phyloP scores from a whole-genome alignment of 108 stramenopile genomes.

The Seminavis robusta region DNA sequence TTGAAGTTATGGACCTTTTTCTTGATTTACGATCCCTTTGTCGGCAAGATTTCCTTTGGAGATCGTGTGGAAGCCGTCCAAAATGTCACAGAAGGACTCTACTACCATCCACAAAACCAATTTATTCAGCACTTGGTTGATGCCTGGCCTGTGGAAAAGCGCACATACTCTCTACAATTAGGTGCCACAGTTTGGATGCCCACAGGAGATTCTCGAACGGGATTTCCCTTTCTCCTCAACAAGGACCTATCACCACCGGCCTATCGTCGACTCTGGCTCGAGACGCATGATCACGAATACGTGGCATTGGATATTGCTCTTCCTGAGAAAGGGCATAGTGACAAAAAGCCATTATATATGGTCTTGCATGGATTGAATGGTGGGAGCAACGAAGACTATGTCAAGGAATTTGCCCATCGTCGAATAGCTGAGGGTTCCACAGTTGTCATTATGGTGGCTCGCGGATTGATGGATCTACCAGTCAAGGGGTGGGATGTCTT shows the following conservation, averaged over 20 bases:
- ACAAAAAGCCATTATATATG: slow-evolving; percentile 65
- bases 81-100: too few species aligned
- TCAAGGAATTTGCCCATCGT: slow-evolving; percentile 65
- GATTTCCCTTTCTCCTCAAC: slow-evolving; percentile 67
- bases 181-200: slow-evolving; percentile 67
- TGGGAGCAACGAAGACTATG: slow-evolving; percentile 75
- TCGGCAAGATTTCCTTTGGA: too few species aligned
- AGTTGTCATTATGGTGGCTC: slow-evolving; percentile 69
- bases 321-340: slow-evolving; percentile 42
- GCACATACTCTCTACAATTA: slow-evolving; percentile 34
- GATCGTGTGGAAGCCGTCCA: too few species aligned
- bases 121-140: slow-evolving; percentile 31
- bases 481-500: slow-evolving; percentile 67
- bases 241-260: slow-evolving; percentile 5
- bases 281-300: slow-evolving; percentile 49
- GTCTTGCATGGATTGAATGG: slow-evolving; percentile 89
- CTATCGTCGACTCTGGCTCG: background rate
- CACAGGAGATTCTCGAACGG: slow-evolving; percentile 74
- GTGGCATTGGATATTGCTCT: slow-evolving; percentile 77
- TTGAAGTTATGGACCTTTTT: too few species aligned
- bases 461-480: slow-evolving; percentile 81
- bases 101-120: slow-evolving; percentile 40
- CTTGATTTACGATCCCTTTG: too few species aligned
- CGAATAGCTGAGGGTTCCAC: slow-evolving; percentile 53
- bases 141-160: slow-evolving; percentile 45